A percentile compares a stretch with the other conserved stretches of the same genome.
Evolutionary conservation across 2,329 filamentous ascomycete species (phyloP).

Genomic region (Monosporascus sp.): DNA sequence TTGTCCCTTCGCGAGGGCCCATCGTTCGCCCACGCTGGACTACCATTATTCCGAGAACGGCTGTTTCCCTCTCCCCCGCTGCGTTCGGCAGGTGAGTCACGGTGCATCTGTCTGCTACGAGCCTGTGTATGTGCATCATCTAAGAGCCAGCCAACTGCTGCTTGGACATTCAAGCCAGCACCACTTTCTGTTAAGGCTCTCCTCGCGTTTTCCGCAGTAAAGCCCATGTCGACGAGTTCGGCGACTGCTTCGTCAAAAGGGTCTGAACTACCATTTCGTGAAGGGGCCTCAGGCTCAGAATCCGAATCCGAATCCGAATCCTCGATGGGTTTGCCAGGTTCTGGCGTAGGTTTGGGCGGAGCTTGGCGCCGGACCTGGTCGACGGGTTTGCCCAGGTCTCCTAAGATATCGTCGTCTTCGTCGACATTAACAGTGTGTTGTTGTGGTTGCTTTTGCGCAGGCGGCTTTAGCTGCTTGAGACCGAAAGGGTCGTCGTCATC

Average conservation of each 20-base stretch:
- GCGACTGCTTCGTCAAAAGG: constrained; percentile 76
- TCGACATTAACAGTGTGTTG: constrained; percentile 18
- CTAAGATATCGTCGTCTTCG: constrained; percentile 63
- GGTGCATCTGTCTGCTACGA: constrained; percentile 62
- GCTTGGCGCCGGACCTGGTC: constrained; percentile 54
- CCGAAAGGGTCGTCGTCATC: constrained; percentile 86
- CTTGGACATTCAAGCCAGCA: constrained; percentile 74
- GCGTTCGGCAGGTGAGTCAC: constrained; percentile 39
- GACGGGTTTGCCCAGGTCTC: constrained; percentile 60
- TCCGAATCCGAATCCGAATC: constrained; percentile 42
- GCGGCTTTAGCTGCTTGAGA: constrained; percentile 57
- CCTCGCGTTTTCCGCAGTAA: constrained; percentile 77
- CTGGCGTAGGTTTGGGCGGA: constrained; percentile 35
- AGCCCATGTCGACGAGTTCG: constrained; percentile 92
- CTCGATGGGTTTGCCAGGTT: constrained; percentile 54
- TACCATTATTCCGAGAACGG: constrained; percentile 32
- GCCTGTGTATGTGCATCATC: constrained; percentile 86
- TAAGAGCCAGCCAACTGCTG: constrained; percentile 81
- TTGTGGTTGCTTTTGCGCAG: constrained; percentile 24
- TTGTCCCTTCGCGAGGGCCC: constrained; percentile 50
- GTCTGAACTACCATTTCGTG: constrained; percentile 38
- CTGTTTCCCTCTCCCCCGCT: constrained; percentile 31
- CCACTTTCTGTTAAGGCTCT: constrained; percentile 77
- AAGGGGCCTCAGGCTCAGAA: constrained; percentile 32
- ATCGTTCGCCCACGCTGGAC: constrained; percentile 61